Evolutionary conservation across 345 rosid genomes (phyloP), one percentile per base, ranked within the genome.

Genomic region (Passiflora organensis): DNA sequence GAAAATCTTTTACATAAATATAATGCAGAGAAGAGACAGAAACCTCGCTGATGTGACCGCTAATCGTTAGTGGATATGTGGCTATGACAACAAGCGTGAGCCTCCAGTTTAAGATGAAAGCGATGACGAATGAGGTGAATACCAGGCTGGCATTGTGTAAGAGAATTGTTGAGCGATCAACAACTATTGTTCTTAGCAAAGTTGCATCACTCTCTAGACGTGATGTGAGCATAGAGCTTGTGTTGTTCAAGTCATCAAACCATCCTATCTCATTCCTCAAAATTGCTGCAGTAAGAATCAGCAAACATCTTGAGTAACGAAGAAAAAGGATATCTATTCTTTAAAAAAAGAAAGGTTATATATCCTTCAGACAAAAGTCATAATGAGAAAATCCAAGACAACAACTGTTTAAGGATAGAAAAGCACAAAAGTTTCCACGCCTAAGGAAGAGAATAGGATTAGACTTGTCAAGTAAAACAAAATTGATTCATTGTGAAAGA

Each of bases 31-130:
- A 57, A 48, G 48, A 56, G 18, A 22, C 23, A n/a, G n/a, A 37
- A 76, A 91, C 98, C 98, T 91, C 98, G 43, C 98, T 88, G 57
- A 91, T 86, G 72, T 91, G 98, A 10, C 98, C 96, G 37, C 98
- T 79, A 36, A 91, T 88, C 77, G 81, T 57, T 63, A 91, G 68
- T 19, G 98, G 98, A 63, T 69, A 88, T 32, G 89, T 81, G 24
- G 96, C 95, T 20, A 91, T 60, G 67, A 91, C 87, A 24, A 91
- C 90, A 48, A 86, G 93, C 21, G 98, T 81, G 55, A 91, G 76
- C 67, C 98, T 84, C 98, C 98, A 88, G 79, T 82, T 91, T 55
- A 91, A 76, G 66, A 86, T 75, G 76, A 91, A 91, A 59, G 96
- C 73, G 37, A 91, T 86, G 69, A 80, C 25, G 56, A 91, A 91